Conservation (phyloP, 371 early-diverging fungal species). For the Haplosporangium sp. region DNA sequence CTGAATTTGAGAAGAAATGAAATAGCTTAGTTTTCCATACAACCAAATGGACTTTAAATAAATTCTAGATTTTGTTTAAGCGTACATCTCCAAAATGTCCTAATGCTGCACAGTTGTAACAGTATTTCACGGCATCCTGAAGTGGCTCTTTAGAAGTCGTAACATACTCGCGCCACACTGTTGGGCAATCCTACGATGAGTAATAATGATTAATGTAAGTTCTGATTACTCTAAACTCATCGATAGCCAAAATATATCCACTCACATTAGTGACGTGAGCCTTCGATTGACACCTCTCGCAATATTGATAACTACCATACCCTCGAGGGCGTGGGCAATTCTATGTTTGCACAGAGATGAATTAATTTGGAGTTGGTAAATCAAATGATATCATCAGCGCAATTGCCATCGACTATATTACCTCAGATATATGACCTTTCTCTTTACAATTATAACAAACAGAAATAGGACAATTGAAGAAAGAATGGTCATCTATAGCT, state of each 20-base stretch:
- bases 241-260: not conserved
- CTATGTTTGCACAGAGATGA: not conserved
- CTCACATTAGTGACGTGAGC: slow-evolving; percentile 35
- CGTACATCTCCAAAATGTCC: slow-evolving; percentile 53
- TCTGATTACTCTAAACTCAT: not conserved
- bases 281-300: slow-evolving; percentile 20
- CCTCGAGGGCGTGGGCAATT: slow-evolving; percentile 30
- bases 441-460: slow-evolving; percentile 35
- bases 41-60: not conserved
- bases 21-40: not conserved
- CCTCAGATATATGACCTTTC: slow-evolving; percentile 37
- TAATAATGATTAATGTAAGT: not conserved
- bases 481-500: slow-evolving; percentile 19
- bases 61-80: not conserved
- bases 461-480: slow-evolving; percentile 18
- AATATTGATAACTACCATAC: not conserved
- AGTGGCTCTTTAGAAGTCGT: not conserved
- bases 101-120: slow-evolving; percentile 42
- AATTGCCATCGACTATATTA: not conserved
- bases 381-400: not conserved
- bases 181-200: slow-evolving; percentile 36
- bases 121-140: slow-evolving; percentile 14
- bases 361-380: not conserved
- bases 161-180: slow-evolving; percentile 46
- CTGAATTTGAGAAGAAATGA: not conserved